Evolutionary conservation across 2,329 filamentous ascomycete genomes (phyloP).

Genomic region (Ascochyta fabae): DNA sequence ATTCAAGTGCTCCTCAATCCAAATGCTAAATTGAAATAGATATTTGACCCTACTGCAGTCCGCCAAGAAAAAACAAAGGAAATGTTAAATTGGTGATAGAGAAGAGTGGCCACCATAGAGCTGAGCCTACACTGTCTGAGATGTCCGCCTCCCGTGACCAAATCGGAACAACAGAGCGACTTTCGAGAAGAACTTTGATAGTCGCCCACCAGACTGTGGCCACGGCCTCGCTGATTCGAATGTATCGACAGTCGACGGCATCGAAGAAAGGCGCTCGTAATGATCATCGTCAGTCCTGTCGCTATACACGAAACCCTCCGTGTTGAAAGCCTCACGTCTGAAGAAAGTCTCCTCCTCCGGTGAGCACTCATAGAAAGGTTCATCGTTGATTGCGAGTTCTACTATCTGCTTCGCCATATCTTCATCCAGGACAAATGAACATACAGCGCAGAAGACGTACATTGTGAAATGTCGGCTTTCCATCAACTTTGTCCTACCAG

Average conservation of each 20-base stretch:
- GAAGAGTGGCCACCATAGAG: neutral
- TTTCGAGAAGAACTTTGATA: neutral
- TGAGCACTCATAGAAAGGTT: neutral
- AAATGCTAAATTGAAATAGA: neutral
- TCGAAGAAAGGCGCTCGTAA: neutral
- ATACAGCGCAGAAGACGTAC: neutral
- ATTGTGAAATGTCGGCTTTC: neutral
- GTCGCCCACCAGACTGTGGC: neutral
- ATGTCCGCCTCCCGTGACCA: neutral
- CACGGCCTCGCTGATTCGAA: neutral
- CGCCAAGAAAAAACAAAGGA: neutral
- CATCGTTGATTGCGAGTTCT: neutral
- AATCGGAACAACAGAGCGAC: neutral
- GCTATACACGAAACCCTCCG: neutral
- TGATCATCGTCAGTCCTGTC: neutral
- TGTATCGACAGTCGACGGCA: neutral
- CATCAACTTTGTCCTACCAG: neutral
- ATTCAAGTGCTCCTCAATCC: neutral
- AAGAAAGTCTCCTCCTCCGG: conserved; percentile 2
- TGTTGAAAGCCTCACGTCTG: neutral
- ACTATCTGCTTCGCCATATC: neutral
- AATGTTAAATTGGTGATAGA: neutral
- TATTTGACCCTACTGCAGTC: neutral
- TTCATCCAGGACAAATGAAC: neutral
- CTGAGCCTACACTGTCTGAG: neutral